These are phyloP conservation scores for Hanseniaspora mollemarum DNA, from an alignment of 805 yeast genomes.

Conservation along the genomic window DNA sequence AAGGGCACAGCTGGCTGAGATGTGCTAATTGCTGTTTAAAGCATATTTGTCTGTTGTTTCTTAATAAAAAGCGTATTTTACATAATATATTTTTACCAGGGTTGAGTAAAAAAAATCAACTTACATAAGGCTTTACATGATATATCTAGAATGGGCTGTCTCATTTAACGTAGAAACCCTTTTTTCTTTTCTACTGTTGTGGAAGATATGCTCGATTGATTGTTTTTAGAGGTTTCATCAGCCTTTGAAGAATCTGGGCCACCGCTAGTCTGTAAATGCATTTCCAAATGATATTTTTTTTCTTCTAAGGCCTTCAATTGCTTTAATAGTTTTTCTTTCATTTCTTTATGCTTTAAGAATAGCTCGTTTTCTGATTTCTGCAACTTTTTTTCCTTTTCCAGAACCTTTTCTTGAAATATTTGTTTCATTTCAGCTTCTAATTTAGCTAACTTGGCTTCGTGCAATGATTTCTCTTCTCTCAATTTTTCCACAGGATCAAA, in stretches of 20 bases:
- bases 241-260: slow-evolving; percentile 37
- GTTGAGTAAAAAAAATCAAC: too few relatives aligned
- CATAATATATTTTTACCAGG: too few relatives aligned
- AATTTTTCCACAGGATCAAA: slow-evolving; percentile 86
- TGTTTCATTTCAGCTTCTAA: slow-evolving; percentile 94
- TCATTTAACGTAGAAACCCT: slow-evolving; percentile 66
- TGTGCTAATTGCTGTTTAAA: too few relatives aligned
- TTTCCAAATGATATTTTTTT: slow-evolving; percentile 68
- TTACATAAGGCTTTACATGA: too few relatives aligned
- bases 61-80: too few relatives aligned
- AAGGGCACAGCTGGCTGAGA: too few relatives aligned
- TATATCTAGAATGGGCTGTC: too few relatives aligned
- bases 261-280: slow-evolving; percentile 25
- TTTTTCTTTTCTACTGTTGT: slow-evolving; percentile 55
- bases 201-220: slow-evolving; percentile 30
- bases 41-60: too few relatives aligned
- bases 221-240: slow-evolving; percentile 27
- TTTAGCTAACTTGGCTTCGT: slow-evolving; percentile 85
- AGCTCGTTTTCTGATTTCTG: slow-evolving; percentile 95
- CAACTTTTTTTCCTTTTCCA: slow-evolving; percentile 92
- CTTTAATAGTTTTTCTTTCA: slow-evolving; percentile 84
- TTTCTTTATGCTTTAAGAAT: slow-evolving; percentile 89
- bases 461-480: slow-evolving; percentile 85
- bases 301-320: slow-evolving; percentile 86
- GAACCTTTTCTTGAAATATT: slow-evolving; percentile 90